These are phyloP conservation scores for Xylaria flabelliformis DNA, from an alignment of 495 filamentous ascomycete species.

Conservation along the genomic window DNA sequence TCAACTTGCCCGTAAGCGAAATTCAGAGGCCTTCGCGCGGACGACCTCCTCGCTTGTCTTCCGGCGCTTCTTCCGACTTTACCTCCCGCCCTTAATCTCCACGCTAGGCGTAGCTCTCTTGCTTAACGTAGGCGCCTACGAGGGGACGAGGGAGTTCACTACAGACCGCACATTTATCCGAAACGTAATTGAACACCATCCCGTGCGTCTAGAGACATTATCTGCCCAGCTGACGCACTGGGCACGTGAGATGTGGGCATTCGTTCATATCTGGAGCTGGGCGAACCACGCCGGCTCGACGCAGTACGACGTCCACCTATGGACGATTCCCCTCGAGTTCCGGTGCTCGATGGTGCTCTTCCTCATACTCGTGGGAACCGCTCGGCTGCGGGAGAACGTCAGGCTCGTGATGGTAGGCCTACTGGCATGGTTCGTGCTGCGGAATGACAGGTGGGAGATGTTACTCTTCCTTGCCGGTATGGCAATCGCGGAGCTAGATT, in stretches of 20 bases:
- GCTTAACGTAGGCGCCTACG: conserved; percentile 59
- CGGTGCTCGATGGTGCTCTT: conserved; percentile 70
- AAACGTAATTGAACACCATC: conserved; percentile 53
- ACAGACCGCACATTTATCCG: conserved; percentile 42
- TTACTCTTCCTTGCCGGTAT: conserved; percentile 50
- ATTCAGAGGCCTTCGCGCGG: conserved; percentile 39
- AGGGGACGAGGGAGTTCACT: conserved; percentile 50
- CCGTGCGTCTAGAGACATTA: conserved; percentile 33
- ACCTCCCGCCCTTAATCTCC: conserved; percentile 67
- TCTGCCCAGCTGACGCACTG: conserved; percentile 44
- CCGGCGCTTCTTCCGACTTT: conserved; percentile 69
- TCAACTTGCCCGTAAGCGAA: conserved; percentile 59
- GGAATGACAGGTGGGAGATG: conserved; percentile 51
- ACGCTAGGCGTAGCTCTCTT: conserved; percentile 64
- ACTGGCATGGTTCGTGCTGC: conserved; percentile 43
- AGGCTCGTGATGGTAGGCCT: conserved; percentile 36
- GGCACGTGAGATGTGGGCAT: conserved; percentile 42
- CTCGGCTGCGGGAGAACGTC: conserved; percentile 36
- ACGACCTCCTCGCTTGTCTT: conserved; percentile 69
- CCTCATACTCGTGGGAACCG: conserved; percentile 59
- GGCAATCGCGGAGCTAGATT: conserved; percentile 49
- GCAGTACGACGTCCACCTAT: conserved; percentile 69
- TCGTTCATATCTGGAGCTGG: conserved; percentile 52
- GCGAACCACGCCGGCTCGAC: conserved; percentile 49
- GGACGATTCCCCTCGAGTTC: conserved; percentile 79